Conservation (phyloP, 2,329 filamentous ascomycete genomes). For the Dendrostoma leiphaemia region DNA sequence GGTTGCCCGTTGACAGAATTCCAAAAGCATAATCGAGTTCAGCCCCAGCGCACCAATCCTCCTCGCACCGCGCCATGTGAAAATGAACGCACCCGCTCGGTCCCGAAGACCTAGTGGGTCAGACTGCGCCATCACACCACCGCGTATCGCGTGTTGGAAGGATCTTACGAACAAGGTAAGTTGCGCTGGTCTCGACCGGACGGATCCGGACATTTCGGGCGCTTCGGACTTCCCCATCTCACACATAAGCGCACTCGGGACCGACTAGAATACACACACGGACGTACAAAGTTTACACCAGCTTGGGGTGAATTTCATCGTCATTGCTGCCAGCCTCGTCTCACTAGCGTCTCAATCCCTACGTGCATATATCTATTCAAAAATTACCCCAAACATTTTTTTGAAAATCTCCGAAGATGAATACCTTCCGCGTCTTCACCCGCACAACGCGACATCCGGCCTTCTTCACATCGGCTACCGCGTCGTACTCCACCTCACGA, state of each 20-base stretch:
- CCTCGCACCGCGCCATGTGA: not conserved
- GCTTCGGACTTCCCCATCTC: slow-evolving; percentile 17
- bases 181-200: not conserved
- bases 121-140: too few relatives aligned
- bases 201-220: slow-evolving; percentile 15
- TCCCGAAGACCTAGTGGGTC: slow-evolving; percentile 5
- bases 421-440: slow-evolving; percentile 11
- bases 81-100: not conserved
- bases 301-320: too few relatives aligned
- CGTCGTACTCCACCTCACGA: not conserved
- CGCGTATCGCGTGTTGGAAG: not conserved
- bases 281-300: not conserved
- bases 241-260: slow-evolving; percentile 10
- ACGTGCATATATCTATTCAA: not conserved
- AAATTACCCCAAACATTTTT: not conserved
- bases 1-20: too few relatives aligned
- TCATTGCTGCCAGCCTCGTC: too few relatives aligned
- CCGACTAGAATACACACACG: not conserved
- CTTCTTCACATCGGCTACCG: not conserved
- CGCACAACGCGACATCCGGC: not conserved
- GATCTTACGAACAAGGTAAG: not conserved
- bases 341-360: not conserved
- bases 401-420: not conserved
- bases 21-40: too few relatives aligned
- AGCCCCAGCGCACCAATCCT: not conserved